Base-by-base conservation (phyloP, 2,329 filamentous ascomycete species). In the Alternaria conjuncta region DNA sequence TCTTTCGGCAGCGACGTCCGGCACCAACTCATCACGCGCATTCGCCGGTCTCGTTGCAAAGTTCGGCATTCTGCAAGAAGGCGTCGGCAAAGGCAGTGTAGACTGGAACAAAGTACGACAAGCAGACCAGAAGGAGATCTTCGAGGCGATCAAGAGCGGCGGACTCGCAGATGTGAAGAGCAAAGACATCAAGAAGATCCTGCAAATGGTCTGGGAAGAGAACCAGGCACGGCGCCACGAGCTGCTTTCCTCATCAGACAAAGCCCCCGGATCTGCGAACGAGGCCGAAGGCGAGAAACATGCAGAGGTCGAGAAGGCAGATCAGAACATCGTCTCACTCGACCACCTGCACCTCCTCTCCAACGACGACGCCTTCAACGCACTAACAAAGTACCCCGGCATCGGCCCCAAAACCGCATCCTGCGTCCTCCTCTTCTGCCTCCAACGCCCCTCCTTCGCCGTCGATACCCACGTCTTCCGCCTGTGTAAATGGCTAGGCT, bases 81-180 rank as follows among this genome's bases (percentile, higher is more conserved):
- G 90, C 7, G 81, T 90, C 10, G 90, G 90, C 6, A 88, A 90
- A 69, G 90, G 90, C 4, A 92, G 90, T 58, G 89, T 94, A 8
- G 84, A 94, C 74, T 95, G 91, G 90, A 87, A 93, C 69, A 88
- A 87, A 10, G 89, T 94, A 2, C 86, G 88, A 21, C 78, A 82
- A 25, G 87, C 89, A 2, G 78, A 87, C 1, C 75, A 87, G 5
- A 82, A 86, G 43, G 87, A 90, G 6, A 83, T 96, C n/a, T 87
- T 86, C 49, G 81, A 90, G 55, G 87, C 91, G 0, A 93, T 96
- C 73, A 89, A 88, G 69, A 80, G 82, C 8, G 92, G 92, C 10
- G 93, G 93, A 0, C 82, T 94, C 3, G 90, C 88, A 3, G 85
- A 87, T n/a, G 84, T 84, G 15, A 96, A 94, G 79, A 89, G 88